These are phyloP conservation scores for Penicillium sp. DNA, from an alignment of 2,329 filamentous ascomycete species.

Conservation along the genomic window DNA sequence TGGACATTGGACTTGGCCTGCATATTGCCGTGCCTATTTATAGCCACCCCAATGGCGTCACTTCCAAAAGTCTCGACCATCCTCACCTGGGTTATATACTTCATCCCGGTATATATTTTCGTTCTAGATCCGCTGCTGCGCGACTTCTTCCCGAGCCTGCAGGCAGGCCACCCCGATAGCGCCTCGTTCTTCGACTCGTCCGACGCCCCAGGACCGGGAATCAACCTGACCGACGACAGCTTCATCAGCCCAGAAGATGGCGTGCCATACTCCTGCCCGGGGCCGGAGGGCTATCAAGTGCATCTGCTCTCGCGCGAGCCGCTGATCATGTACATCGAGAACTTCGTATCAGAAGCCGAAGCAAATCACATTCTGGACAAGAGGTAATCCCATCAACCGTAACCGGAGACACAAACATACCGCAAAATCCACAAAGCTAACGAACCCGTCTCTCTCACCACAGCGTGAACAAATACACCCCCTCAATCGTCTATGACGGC, in stretches of 20 bases:
- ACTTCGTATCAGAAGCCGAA: conserved; percentile 51
- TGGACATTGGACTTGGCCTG: not conserved
- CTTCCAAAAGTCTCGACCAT: conserved; percentile 31
- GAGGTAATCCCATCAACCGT: conserved; percentile 44
- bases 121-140: conserved; percentile 33
- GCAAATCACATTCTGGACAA: conserved; percentile 50
- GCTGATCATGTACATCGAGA: conserved; percentile 57
- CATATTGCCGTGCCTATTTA: conserved; percentile 1
- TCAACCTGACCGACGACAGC: conserved; percentile 30
- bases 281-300: conserved; percentile 32
- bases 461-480: conserved; percentile 48
- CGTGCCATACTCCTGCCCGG: conserved; percentile 25
- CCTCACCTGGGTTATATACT: conserved; percentile 36
- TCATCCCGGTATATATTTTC: conserved; percentile 38
- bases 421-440: not conserved
- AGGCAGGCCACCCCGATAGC: conserved; percentile 6
- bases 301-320: conserved; percentile 54
- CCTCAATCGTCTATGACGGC: conserved; percentile 54
- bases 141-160: conserved; percentile 21
- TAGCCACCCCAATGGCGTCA: conserved; percentile 21
- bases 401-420: not conserved
- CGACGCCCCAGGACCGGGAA: conserved; percentile 11
- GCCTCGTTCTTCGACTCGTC: conserved; percentile 16
- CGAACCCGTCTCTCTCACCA: not conserved
- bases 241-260: conserved; percentile 38